A percentile compares a stretch with the other conserved stretches of the same genome.
phyloP scores from a whole-genome alignment of 805 yeast genomes.

The Pichia heedii region DNA sequence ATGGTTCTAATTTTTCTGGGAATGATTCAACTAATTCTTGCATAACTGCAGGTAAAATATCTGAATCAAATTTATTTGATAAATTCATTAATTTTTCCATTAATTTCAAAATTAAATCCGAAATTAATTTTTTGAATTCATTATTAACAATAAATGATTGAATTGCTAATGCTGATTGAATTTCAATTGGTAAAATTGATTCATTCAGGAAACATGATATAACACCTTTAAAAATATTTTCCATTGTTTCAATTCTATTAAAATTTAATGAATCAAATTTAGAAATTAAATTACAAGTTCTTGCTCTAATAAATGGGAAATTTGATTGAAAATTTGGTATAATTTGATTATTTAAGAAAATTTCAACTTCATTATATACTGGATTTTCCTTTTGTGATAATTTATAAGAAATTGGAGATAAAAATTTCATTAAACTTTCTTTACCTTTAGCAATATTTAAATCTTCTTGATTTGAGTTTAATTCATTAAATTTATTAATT shows the following conservation, averaged over 20 bases:
- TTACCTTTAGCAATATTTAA: slow-evolving; percentile 52
- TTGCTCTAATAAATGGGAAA: slow-evolving; percentile 62
- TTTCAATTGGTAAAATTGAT: slow-evolving; percentile 56
- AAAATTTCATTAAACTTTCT: slow-evolving; percentile 72
- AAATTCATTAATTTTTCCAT: slow-evolving; percentile 71
- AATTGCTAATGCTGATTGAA: slow-evolving; percentile 78
- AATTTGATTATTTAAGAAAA: slow-evolving; percentile 51
- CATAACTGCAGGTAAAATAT: slow-evolving; percentile 80
- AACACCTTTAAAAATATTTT: slow-evolving; percentile 37
- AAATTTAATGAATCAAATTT: slow-evolving; percentile 58
- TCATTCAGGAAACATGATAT: slow-evolving; percentile 37
- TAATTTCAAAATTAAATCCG: slow-evolving; percentile 62
- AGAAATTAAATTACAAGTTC: slow-evolving; percentile 59
- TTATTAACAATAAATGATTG: slow-evolving; percentile 65
- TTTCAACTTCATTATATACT: slow-evolving; percentile 55
- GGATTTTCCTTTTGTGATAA: slow-evolving; percentile 48
- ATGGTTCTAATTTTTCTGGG: slow-evolving; percentile 84
- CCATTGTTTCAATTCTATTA: slow-evolving; percentile 28
- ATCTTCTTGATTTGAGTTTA: slow-evolving; percentile 27
- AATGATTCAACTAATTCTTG: slow-evolving; percentile 91
- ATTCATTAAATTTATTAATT: slow-evolving; percentile 38
- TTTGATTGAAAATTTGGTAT: slow-evolving; percentile 62
- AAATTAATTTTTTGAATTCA: slow-evolving; percentile 59
- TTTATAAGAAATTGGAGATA: slow-evolving; percentile 63
- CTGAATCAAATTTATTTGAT: slow-evolving; percentile 78